Evolutionary conservation across 768 basidiomycete genomes (phyloP), one percentile per base, ranked within the genome.

Genomic region (Stropharia rugosoannulata): DNA sequence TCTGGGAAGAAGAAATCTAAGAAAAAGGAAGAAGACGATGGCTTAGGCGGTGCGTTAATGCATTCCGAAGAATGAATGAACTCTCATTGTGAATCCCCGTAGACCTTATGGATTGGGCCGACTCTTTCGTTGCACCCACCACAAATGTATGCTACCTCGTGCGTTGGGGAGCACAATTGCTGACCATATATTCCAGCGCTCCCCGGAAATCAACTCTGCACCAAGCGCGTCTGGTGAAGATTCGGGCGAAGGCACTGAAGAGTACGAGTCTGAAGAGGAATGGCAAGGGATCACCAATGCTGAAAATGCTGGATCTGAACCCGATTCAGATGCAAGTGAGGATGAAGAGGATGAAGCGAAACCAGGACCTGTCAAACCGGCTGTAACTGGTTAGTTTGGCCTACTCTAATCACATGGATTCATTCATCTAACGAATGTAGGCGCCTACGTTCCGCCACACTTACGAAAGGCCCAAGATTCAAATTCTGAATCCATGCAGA

Each of bases 371-470:
- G 55, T n/a, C 13, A 44, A 36, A 29, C 35, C 52, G 19, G 48
- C 58, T n/a, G 40, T 55, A 9, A 45, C 58, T 46, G 58, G 64
- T 64, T 44, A 25, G 51, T 48, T 32, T 32, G 19, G 49, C 27
- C 16, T 32, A 52, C 46, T 61, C 51, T 9, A 47, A 25, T 53
- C 37, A 18, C 32, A 41, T 41, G 44, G 11, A 5, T 12, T 16
- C 39, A 16, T 18, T 19, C 49, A 47, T 29, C 54, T 60, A 42
- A 49, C 45, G 29, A 13, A 35, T 38, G 7, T 42, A 78, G 80
- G 68, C 5, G 77, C 80, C 22, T 97, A 96, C 66, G 69, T 95
- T n/a, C 93, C 94, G 0, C 93, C 95, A 1, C 85, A 90, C 62
- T 71, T 93, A 2, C 81, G 92, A 32, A 78, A 80, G 39, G 59